A percentile compares a stretch with the other conserved stretches of the same genome.
These are phyloP conservation scores for Arabidopsis hybrid DNA, from an alignment of 441 rosid genomes.

Conservation along the genomic window DNA sequence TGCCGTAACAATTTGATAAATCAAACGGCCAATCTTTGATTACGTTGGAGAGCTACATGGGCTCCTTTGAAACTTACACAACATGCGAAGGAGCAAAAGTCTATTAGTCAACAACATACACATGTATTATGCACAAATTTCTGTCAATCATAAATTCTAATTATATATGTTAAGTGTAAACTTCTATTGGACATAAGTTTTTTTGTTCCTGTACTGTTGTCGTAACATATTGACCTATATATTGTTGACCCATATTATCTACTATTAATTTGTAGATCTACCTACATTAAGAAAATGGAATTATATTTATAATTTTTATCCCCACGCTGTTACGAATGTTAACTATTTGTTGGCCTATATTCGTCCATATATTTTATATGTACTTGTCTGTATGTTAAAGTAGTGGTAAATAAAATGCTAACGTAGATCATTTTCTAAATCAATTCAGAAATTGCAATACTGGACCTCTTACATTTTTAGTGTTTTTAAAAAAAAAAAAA, in stretches of 20 bases:
- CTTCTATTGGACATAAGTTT: neutral
- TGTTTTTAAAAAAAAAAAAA: too few relatives aligned
- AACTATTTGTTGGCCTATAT: neutral
- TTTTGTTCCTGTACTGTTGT: neutral
- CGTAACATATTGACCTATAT: conserved; percentile 16
- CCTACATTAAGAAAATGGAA: conserved; percentile 21
- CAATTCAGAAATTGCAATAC: neutral
- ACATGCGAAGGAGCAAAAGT: neutral
- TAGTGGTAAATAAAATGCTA: neutral
- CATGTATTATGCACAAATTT: neutral
- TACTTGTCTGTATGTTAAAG: neutral
- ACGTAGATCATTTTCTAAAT: neutral
- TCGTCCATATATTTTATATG: neutral
- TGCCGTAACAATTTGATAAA: conserved; percentile 2
- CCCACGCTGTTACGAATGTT: neutral
- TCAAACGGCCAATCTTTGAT: conserved; percentile 5
- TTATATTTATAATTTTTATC: neutral
- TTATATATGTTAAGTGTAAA: neutral
- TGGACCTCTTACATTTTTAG: neutral
- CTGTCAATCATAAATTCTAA: neutral
- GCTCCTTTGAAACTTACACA: conserved; percentile 13
- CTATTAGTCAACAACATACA: neutral
- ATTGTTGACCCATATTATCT: conserved; percentile 34
- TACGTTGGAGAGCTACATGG: neutral
- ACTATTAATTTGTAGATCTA: conserved; percentile 22